A percentile compares a stretch with the other conserved stretches of the same genome.
These are phyloP conservation scores for Solanum ossicruentum DNA, from an alignment of 257 asterid species.

Conservation along the genomic window DNA sequence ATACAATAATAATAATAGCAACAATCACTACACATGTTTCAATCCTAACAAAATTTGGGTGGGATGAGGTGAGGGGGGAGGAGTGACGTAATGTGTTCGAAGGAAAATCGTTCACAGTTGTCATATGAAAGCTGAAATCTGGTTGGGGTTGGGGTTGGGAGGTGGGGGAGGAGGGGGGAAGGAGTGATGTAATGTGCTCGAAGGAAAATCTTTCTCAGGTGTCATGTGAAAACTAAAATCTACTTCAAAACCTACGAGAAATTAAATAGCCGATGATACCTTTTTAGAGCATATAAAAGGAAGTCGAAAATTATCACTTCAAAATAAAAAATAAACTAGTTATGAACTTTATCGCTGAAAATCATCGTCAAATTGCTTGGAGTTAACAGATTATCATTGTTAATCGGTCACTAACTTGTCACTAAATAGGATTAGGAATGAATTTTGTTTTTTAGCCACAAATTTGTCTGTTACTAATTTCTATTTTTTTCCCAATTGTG, in stretches of 20 bases:
- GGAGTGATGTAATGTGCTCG: too few species aligned
- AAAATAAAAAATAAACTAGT: background rate
- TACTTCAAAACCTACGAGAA: too few species aligned
- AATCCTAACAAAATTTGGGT: background rate
- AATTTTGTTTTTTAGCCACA: background rate
- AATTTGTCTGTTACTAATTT: background rate
- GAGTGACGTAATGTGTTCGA: background rate
- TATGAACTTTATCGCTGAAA: background rate
- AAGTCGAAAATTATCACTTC: background rate
- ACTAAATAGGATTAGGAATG: background rate
- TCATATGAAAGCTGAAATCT: background rate
- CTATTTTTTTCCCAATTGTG: background rate
- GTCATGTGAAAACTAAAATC: background rate
- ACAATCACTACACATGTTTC: background rate
- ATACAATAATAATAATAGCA: background rate
- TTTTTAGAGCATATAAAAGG: background rate
- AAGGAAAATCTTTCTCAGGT: background rate
- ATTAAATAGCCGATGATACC: too few species aligned
- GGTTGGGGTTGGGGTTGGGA: too few species aligned
- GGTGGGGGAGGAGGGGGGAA: too few species aligned
- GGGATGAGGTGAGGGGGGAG: too few species aligned
- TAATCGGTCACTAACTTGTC: background rate
- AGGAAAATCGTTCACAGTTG: background rate
- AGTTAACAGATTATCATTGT: background rate
- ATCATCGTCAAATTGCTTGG: background rate